Evolutionary conservation across 306 rosid genomes (phyloP), one percentile per base, ranked within the genome.

Genomic region (Senna siamea): DNA sequence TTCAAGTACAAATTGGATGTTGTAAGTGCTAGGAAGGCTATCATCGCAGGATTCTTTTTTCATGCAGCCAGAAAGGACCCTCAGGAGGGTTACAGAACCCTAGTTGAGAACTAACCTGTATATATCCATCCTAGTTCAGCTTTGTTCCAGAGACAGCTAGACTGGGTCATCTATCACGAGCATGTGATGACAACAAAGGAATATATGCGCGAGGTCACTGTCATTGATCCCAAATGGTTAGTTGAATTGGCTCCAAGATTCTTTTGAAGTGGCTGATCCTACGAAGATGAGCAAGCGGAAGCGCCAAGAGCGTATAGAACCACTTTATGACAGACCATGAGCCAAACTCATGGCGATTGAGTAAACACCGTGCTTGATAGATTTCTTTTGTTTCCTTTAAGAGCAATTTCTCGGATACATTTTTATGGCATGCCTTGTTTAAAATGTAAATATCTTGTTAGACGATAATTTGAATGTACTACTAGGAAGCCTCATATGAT

Each of bases 311-410:
- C 91, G 96, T 11, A 85, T 88, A 5, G 93, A 84, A 69, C 95
- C 93, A 23, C 89, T 88, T 32, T 92, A 89, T 73, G 98, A 92
- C 55, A 82, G 98, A 92, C 82, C 93, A 92, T 1, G 96, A 92
- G 82, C 98, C 98, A 10, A 92, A 92, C 68, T 92, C 98, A 12
- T 92, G 98, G 98, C 90, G 98, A 44, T 81, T 92, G 80, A 90
- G 97, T 72, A 87, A 88, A 82, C 85, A 92, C 5, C 89, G 91
- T n/a, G 96, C 95, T 69, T 93, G 82, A 84, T 80, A 38, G 57
- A 75, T 76, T 57, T 38, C 43, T 48, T 43, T 62, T 54, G 28
- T 55, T 67, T 66, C 35, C 34, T 75, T 55, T 28, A 58, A 53
- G 41, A 66, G 64, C 71, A 47, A 41, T 65, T 63, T 20, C 6